phyloP scores from a whole-genome alignment of 805 yeast species.

The Saturnispora besseyi region DNA sequence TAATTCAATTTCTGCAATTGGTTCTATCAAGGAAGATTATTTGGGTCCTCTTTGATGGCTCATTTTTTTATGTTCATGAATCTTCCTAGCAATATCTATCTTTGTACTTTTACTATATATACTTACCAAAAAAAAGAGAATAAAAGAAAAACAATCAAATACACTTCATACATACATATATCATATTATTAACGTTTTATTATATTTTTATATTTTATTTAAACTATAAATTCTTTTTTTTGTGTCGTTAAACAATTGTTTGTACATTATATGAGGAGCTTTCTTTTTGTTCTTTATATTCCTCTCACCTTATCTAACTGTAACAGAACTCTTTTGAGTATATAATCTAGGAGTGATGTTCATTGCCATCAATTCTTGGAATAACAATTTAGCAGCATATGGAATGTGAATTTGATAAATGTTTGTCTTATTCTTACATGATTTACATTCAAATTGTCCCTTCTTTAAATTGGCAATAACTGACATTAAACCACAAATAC shows the following conservation, averaged over 20 bases:
- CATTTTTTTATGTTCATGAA: too few relatives aligned
- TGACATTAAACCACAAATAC: conserved; percentile 96
- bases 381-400: conserved; percentile 93
- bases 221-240: background rate
- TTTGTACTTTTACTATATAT: conserved; percentile 7
- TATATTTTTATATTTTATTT: background rate
- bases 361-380: conserved; percentile 99
- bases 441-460: conserved; percentile 96
- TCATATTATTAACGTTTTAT: background rate
- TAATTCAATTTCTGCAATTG: conserved; percentile 94
- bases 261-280: background rate
- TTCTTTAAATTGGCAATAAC: conserved; percentile 96
- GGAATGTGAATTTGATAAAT: conserved; percentile 97
- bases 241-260: background rate
- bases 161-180: background rate
- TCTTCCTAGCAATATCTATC: background rate
- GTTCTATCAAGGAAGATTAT: conserved; percentile 95
- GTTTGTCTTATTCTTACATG: conserved; percentile 97
- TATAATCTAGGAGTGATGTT: conserved; percentile 94
- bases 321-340: conserved; percentile 50
- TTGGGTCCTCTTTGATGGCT: conserved; percentile 61
- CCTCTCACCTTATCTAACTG: conserved; percentile 20
- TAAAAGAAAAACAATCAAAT: background rate
- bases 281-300: background rate
- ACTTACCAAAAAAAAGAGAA: background rate